Evolutionary conservation across 2,329 filamentous ascomycete species (phyloP).

Genomic region (Xylariaceae sp.): DNA sequence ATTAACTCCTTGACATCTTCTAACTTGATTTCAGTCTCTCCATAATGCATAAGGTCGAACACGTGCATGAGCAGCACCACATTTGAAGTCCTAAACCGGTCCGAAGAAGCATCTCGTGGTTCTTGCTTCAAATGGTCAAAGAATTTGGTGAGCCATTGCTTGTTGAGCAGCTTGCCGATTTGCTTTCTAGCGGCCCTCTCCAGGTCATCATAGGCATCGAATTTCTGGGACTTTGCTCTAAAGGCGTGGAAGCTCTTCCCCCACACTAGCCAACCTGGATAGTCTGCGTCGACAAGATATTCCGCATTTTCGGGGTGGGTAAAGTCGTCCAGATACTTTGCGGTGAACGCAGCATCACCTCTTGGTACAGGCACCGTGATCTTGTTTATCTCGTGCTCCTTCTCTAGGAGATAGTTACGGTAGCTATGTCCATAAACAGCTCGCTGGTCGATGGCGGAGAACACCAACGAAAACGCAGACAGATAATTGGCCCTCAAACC

Average conservation of each 20-base stretch:
- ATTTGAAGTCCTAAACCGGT: conserved; percentile 89
- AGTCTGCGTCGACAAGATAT: conserved; percentile 90
- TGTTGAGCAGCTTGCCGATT: conserved; percentile 81
- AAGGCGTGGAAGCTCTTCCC: conserved; percentile 84
- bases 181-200: conserved; percentile 77
- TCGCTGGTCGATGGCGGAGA: conserved; percentile 86
- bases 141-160: conserved; percentile 84
- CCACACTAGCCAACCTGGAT: conserved; percentile 97
- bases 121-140: conserved; percentile 97
- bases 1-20: conserved; percentile 87
- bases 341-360: conserved; percentile 80
- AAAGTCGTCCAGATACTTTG: conserved; percentile 79
- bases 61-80: conserved; percentile 87
- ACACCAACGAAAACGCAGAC: conserved; percentile 76
- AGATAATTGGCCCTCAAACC: conserved; percentile 82
- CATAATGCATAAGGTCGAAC: conserved; percentile 88
- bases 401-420: conserved; percentile 82
- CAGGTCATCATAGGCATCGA: conserved; percentile 76
- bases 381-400: conserved; percentile 79
- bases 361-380: conserved; percentile 74
- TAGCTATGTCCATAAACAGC: conserved; percentile 87
- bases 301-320: conserved; percentile 74
- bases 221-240: conserved; percentile 73
- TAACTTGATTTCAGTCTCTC: conserved; percentile 77
- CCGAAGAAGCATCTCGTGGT: conserved; percentile 79